A percentile compares a stretch with the other conserved stretches of the same genome.
Evolutionary conservation across 768 basidiomycete species (phyloP).

Genomic region (Melanogaster broomeanus): DNA sequence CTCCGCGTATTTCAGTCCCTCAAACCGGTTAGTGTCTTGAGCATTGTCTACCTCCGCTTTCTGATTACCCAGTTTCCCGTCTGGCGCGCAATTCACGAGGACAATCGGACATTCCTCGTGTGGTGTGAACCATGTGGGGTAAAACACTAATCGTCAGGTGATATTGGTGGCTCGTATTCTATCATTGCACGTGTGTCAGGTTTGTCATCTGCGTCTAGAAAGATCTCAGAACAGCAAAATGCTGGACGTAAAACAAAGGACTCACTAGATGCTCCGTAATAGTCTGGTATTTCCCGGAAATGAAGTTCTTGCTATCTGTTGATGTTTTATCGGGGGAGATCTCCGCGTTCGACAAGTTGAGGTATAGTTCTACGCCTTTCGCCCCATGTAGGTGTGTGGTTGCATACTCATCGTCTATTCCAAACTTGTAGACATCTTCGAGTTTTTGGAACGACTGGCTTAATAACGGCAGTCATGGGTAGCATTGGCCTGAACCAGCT

Average conservation of each 20-base stretch:
- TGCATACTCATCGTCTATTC: slow-evolving; percentile 34
- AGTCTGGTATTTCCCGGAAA: slow-evolving; percentile 37
- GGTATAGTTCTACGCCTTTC: slow-evolving; percentile 25
- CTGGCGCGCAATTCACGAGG: slow-evolving; percentile 62
- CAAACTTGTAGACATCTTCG: slow-evolving; percentile 39
- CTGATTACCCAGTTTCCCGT: slow-evolving; percentile 52
- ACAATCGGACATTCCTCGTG: slow-evolving; percentile 64
- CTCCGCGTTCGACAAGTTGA: slow-evolving; percentile 16
- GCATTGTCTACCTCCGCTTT: slow-evolving; percentile 48
- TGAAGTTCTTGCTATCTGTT: slow-evolving; percentile 16
- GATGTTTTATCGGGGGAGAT: slow-evolving; percentile 6
- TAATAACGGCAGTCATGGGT: slow-evolving; percentile 47
- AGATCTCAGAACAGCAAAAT: slow-evolving; percentile 10
- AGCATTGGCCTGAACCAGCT: slow-evolving; percentile 55
- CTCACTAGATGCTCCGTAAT: slow-evolving; percentile 44
- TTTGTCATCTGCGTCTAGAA: slow-evolving; percentile 36
- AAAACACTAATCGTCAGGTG: slow-evolving; percentile 50
- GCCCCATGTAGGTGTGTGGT: slow-evolving; percentile 29
- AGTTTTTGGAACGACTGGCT: slow-evolving; percentile 31
- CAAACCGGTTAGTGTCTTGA: slow-evolving; percentile 70
- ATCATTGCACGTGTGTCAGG: slow-evolving; percentile 33
- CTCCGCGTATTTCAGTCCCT: slow-evolving; percentile 59
- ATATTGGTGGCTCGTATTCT: slow-evolving; percentile 24
- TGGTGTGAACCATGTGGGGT: slow-evolving; percentile 62
- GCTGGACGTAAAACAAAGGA: neutral